These are phyloP conservation scores for Cenococcum geophilum DNA, from an alignment of 495 filamentous ascomycete genomes.

Conservation along the genomic window DNA sequence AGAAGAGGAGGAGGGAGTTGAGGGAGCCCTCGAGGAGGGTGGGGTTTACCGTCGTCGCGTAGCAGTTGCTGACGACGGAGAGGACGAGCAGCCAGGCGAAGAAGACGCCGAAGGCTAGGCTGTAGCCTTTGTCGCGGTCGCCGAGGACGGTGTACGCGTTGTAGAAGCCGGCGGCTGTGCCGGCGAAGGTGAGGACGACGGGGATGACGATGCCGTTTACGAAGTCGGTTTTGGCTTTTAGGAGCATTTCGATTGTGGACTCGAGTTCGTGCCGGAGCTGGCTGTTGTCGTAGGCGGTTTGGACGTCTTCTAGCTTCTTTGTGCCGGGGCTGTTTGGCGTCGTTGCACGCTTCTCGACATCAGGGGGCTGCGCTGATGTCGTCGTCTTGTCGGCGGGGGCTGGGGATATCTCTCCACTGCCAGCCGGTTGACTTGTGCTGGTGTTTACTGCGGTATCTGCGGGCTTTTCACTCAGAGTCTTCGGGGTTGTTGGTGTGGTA, in stretches of 20 bases:
- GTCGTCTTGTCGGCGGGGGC: neutral
- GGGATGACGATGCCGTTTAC: slow-evolving; percentile 33
- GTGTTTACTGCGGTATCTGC: neutral
- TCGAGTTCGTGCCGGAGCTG: neutral
- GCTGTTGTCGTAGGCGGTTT: neutral
- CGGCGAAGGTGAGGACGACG: slow-evolving; percentile 31
- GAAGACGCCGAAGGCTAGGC: slow-evolving; percentile 35
- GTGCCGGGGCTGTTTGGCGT: neutral
- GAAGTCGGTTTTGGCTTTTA: slow-evolving; percentile 31
- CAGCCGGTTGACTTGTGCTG: neutral
- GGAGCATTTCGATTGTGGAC: neutral
- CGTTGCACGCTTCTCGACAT: neutral
- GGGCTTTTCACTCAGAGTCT: neutral
- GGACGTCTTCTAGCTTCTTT: neutral
- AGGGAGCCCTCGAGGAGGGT: slow-evolving; percentile 25
- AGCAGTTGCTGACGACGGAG: slow-evolving; percentile 33
- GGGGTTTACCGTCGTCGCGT: slow-evolving; percentile 32
- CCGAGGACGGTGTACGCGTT: slow-evolving; percentile 34
- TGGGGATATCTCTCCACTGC: neutral
- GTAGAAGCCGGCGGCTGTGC: slow-evolving; percentile 32
- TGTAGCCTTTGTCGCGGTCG: slow-evolving; percentile 29
- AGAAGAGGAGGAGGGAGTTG: neutral
- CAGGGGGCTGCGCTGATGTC: neutral
- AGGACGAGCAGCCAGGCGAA: slow-evolving; percentile 34
- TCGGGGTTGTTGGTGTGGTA: neutral